These are phyloP conservation scores for Stachybotrys chlorohalonatus DNA, from an alignment of 2,329 filamentous ascomycete genomes.

Conservation along the genomic window DNA sequence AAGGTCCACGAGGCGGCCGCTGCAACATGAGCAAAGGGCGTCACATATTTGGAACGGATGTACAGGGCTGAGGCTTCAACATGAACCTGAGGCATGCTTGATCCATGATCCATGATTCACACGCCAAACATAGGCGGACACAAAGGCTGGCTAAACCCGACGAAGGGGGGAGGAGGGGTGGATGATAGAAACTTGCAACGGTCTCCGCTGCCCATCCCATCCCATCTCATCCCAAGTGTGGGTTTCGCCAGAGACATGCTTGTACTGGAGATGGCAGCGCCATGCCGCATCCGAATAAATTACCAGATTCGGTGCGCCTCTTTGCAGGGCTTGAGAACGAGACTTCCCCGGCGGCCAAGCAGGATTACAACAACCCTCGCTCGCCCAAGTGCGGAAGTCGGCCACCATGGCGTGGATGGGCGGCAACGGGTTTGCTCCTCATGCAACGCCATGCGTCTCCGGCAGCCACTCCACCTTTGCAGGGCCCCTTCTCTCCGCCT, in stretches of 20 bases:
- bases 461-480: neutral
- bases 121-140: neutral
- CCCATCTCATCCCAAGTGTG: neutral
- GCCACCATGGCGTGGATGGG: neutral
- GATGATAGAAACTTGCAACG: neutral
- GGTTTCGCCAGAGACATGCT: neutral
- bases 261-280: neutral
- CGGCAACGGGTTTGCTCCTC: neutral
- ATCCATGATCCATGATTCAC: neutral
- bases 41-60: neutral
- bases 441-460: neutral
- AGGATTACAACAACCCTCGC: neutral
- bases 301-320: neutral
- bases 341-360: neutral
- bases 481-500: neutral
- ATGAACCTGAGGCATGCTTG: neutral
- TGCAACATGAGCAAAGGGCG: neutral
- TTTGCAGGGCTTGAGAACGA: neutral
- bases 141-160: neutral
- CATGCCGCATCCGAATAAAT: neutral
- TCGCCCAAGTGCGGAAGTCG: neutral
- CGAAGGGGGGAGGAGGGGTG: neutral
- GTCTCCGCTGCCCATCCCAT: neutral
- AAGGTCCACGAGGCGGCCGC: neutral
- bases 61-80: neutral